Conservation (phyloP, 2,329 filamentous ascomycete species). For the Scedosporium minutisporum region DNA sequence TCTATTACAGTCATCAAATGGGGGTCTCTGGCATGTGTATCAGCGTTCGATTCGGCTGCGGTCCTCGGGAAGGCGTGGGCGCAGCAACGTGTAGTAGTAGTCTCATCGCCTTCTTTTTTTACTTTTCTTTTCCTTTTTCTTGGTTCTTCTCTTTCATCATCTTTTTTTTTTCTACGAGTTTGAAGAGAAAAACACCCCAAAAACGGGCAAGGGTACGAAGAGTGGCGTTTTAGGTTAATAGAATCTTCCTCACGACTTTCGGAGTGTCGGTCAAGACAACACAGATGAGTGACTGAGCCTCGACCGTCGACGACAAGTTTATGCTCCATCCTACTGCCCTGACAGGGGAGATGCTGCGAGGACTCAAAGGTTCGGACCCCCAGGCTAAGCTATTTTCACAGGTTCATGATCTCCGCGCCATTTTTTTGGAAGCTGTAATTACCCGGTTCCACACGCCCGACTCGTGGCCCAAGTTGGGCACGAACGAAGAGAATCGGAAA, state of each 20-base stretch:
- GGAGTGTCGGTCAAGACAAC: no score
- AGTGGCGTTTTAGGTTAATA: slow-evolving; percentile 5
- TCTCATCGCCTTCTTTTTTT: slow-evolving; percentile 6
- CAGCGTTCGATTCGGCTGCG: slow-evolving; percentile 2
- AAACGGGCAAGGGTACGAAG: slow-evolving; percentile 3
- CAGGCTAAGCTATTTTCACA: no score
- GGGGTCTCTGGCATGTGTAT: slow-evolving; percentile 1
- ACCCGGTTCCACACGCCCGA: no score
- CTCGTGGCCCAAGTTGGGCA: no score
- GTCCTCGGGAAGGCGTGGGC: slow-evolving; percentile 7
- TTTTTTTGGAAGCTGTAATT: no score
- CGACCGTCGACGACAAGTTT: no score
- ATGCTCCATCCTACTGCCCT: no score
- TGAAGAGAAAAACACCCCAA: neutral
- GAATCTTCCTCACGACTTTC: neutral
- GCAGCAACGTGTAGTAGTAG: slow-evolving; percentile 5
- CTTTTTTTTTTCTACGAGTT: neutral
- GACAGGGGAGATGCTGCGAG: no score
- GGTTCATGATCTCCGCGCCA: no score
- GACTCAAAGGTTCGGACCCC: no score
- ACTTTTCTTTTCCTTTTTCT: slow-evolving; percentile 3
- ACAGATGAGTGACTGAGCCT: no score
- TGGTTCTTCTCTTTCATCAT: neutral
- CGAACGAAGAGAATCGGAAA: no score
- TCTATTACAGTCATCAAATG: neutral